These are phyloP conservation scores for Boletus bicolor DNA, from an alignment of 768 basidiomycete species.

Conservation along the genomic window DNA sequence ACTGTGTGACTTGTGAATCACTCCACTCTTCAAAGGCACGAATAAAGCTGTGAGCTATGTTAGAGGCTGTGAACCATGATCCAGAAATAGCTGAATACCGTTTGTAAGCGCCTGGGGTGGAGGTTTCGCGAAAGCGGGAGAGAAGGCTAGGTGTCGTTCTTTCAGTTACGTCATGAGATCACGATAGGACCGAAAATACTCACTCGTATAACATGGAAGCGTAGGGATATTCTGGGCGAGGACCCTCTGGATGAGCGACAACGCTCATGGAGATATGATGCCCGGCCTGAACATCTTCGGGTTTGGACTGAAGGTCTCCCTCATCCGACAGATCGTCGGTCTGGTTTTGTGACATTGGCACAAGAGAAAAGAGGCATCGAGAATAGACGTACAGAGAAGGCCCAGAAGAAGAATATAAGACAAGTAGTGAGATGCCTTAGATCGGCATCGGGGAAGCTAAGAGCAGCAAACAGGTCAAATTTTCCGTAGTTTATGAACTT, in stretches of 20 bases:
- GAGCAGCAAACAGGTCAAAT: conserved; percentile 38
- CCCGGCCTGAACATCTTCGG: conserved; percentile 33
- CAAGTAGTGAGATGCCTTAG: conserved; percentile 33
- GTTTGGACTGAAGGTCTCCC: conserved; percentile 33
- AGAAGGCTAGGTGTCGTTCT: conserved; percentile 25
- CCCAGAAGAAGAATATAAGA: conserved; percentile 39
- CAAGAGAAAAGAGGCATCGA: background rate
- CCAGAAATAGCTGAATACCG: conserved; percentile 21
- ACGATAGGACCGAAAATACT: conserved; percentile 9
- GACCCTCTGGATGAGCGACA: conserved; percentile 24
- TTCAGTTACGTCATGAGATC: conserved; percentile 13
- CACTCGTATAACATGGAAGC: conserved; percentile 40
- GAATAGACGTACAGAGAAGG: conserved; percentile 32
- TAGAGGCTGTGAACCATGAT: background rate
- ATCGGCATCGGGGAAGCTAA: conserved; percentile 39
- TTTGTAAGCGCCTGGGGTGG: conserved; percentile 34
- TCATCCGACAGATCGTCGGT: conserved; percentile 39
- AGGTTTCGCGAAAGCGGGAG: conserved; percentile 35
- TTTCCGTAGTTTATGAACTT: conserved; percentile 37
- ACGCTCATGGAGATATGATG: conserved; percentile 33
- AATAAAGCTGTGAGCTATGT: conserved; percentile 27
- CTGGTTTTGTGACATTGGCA: conserved; percentile 17
- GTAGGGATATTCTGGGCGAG: conserved; percentile 34
- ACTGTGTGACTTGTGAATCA: conserved; percentile 35
- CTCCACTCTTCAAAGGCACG: conserved; percentile 37